Base-by-base conservation (phyloP, 805 yeast genomes). In the Scheffersomyces ergatensis region DNA sequence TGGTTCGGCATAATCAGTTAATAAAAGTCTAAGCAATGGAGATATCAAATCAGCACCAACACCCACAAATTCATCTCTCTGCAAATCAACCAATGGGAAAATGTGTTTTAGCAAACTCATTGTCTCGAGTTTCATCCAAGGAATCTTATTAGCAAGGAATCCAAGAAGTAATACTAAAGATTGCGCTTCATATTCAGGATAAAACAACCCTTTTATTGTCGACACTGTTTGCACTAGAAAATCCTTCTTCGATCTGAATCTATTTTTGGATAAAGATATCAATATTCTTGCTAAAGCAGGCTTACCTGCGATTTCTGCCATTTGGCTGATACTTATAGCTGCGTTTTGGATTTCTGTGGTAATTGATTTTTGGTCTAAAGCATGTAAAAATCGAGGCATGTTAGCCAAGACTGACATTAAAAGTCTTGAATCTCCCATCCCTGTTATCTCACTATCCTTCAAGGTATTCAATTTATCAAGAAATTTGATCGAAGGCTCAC, bases 11-110 rank as follows among this genome's bases (percentile, higher is more conserved):
- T 78, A 84, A 30, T 89, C 96, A 0, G 97, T 89, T 48, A 87
- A 72, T 39, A 78, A 60, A 19, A 93, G 68, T 40, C 98, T 72
- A 49, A 93, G 68, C 37, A 95, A 67, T 2, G 99, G 99, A 1
- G 96, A 85, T 5, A 93, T 87, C 39, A 93, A 67, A 56, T 93
- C 99, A 0, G 99, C 98, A 4, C 99, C 99, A 29, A 89, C 83
- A 2, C 96, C 95, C 21, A 78, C 74, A 56, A 89, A 89, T 52
- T 85, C 95, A 15, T 84, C 87, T 27, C 83, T 67, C 34, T 79
- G 81, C 39, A 90, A 67, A 54, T 93, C 90, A 13, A 89, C 82
- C 44, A 78, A 70, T 1, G 96, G 90, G 46, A 95, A 76, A 6
- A 93, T 60, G 36, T 80, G 77, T 51, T 84, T 83, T 48, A 93